phyloP scores from a whole-genome alignment of 495 filamentous ascomycete species.

The Letharia columbiana region DNA sequence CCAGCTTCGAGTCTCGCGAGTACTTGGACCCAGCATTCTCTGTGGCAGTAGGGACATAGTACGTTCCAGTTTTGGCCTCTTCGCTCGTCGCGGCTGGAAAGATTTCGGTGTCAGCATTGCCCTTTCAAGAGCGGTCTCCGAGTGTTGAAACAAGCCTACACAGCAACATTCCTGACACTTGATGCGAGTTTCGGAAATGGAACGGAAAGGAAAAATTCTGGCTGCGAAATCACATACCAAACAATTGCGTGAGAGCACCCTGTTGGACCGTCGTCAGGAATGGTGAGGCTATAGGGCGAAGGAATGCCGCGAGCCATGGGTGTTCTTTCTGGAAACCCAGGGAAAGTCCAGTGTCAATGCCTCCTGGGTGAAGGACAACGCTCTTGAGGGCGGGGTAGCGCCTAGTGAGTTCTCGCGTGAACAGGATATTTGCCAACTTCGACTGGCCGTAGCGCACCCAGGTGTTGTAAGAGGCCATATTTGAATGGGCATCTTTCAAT shows the following conservation, averaged over 20 bases:
- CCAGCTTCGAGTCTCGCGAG: conserved; percentile 25
- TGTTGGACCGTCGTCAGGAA: conserved; percentile 29
- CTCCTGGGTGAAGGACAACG: conserved; percentile 57
- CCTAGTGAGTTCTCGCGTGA: conserved; percentile 48
- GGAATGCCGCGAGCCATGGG: conserved; percentile 25
- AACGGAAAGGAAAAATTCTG: not conserved
- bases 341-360: conserved; percentile 48
- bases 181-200: not conserved
- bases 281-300: conserved; percentile 7
- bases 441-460: conserved; percentile 52
- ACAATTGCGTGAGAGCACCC: conserved; percentile 52
- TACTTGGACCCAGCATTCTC: conserved; percentile 31
- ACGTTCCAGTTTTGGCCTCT: conserved; percentile 42
- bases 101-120: not conserved
- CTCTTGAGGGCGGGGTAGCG: conserved; percentile 48
- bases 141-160: not conserved
- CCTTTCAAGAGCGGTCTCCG: not conserved
- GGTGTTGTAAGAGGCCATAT: conserved; percentile 31
- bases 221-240: conserved; percentile 5
- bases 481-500: conserved; percentile 28
- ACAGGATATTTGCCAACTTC: conserved; percentile 65
- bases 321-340: conserved; percentile 26
- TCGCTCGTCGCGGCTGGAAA: conserved; percentile 29
- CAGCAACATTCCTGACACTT: not conserved
- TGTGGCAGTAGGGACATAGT: conserved; percentile 48